Evolutionary conservation across 108 stramenopile genomes (phyloP), one percentile per base, ranked within the genome.

Genomic region (Nitzschia sp.): DNA sequence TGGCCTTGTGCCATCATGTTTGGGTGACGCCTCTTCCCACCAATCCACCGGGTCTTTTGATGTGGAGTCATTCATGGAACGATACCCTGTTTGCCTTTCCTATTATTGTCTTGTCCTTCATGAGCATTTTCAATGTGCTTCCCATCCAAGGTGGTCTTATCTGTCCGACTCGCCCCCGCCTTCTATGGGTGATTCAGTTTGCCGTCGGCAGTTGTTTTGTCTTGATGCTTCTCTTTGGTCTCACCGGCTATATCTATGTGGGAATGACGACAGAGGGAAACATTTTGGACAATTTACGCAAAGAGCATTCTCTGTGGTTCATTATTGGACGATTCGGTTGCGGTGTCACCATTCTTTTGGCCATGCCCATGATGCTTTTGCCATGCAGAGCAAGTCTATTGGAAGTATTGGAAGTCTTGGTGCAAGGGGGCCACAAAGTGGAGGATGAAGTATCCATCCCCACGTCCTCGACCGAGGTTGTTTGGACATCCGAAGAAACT

Each of bases 61-160:
- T 57, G 43, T 75, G 73, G 64, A 65, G 48, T 10, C 37, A 24
- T 7, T 59, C 41, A 42, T 65, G 10, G 25, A 57, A 57, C 9
- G 73, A 75, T 48, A 52, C 69, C 42, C 43, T 76, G 15, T 41
- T 75, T 52, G 75, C 90, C 26, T 87, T 94, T 55, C 93, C 93
- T 0, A 87, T 94, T 29, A 70, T 91, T 20, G 80, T 76, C n/a
- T 62, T 87, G n/a, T 62, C 77, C 10, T 94, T 89, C 64, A 48
- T 94, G 0, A 79, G 83, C 29, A 79, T 81, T 48, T 91, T 86
- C 81, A 94, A 94, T 63, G 69, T 91, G 19, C 75, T 89, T 5
- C 65, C 81, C 1, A 84, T 93, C 29, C 90, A 93, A 65, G 70
- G 71, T 41, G 41, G 72, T 19, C 65, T 94, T 9, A 21, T 62